phyloP scores from a whole-genome alignment of 768 basidiomycete species.

The Tricholomella constricta region DNA sequence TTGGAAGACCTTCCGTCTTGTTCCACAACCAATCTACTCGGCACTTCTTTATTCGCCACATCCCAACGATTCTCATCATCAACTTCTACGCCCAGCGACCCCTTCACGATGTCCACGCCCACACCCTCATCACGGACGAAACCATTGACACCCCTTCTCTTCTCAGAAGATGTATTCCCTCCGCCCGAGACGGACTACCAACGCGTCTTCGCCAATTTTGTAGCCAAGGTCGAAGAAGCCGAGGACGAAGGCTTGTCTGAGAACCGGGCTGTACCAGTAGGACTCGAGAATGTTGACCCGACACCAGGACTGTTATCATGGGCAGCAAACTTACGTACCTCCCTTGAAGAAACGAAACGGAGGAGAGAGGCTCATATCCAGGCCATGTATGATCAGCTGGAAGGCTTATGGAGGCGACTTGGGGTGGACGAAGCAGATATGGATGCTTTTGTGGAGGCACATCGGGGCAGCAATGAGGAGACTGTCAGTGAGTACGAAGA shows the following conservation, averaged over 20 bases:
- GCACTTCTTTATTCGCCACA: slow-evolving; percentile 26
- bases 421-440: slow-evolving; percentile 79
- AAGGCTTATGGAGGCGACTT: slow-evolving; percentile 85
- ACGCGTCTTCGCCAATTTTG: slow-evolving; percentile 62
- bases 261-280: slow-evolving; percentile 42
- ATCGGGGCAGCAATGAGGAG: slow-evolving; percentile 80
- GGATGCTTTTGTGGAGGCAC: slow-evolving; percentile 89
- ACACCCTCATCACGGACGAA: slow-evolving; percentile 47
- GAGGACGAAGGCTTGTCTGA: slow-evolving; percentile 48
- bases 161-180: slow-evolving; percentile 30
- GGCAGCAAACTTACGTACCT: slow-evolving; percentile 56
- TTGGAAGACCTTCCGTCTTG: slow-evolving; percentile 45
- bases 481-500: slow-evolving; percentile 82
- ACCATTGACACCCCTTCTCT: slow-evolving; percentile 37
- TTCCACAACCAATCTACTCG: slow-evolving; percentile 22
- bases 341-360: slow-evolving; percentile 73
- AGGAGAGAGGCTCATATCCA: slow-evolving; percentile 85
- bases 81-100: slow-evolving; percentile 42
- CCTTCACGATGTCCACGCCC: slow-evolving; percentile 51
- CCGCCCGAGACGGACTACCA: slow-evolving; percentile 50
- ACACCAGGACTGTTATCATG: slow-evolving; percentile 73
- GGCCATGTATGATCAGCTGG: slow-evolving; percentile 90
- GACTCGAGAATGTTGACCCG: slow-evolving; percentile 79
- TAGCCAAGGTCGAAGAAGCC: slow-evolving; percentile 61
- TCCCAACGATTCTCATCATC: slow-evolving; percentile 36